Conservation (phyloP, 2,329 filamentous ascomycete genomes). For the Aspergillus hiratsukae region DNA sequence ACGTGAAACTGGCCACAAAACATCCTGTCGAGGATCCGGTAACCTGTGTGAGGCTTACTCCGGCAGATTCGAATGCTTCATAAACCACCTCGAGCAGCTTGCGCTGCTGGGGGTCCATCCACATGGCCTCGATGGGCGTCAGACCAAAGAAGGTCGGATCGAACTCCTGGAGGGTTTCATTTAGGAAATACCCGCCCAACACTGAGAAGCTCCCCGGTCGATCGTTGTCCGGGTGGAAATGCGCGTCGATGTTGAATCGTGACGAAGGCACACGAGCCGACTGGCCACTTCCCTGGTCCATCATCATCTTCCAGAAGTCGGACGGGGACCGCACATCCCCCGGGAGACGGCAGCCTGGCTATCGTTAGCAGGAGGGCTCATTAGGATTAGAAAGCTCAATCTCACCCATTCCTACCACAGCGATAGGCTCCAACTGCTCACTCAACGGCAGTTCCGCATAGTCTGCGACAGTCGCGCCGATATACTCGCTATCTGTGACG, state of each 20-base stretch:
- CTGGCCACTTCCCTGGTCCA: slow-evolving; percentile 7
- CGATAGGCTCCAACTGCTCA: background rate
- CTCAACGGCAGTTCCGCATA: background rate
- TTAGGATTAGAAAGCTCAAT: background rate
- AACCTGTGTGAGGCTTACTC: slow-evolving; percentile 12
- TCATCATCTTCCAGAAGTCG: slow-evolving; percentile 17
- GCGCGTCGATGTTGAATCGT: slow-evolving; percentile 14
- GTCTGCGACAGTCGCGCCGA: background rate
- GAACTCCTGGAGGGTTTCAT: slow-evolving; percentile 13
- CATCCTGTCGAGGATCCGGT: slow-evolving; percentile 15
- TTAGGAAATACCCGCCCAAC: slow-evolving; percentile 7
- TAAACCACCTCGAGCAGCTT: slow-evolving; percentile 23
- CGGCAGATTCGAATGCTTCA: slow-evolving; percentile 22
- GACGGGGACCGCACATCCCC: slow-evolving; percentile 12
- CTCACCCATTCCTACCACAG: slow-evolving; percentile 16
- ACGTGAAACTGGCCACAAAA: slow-evolving; percentile 14
- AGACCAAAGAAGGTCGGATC: slow-evolving; percentile 20
- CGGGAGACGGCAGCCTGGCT: slow-evolving; percentile 12
- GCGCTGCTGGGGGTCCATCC: slow-evolving; percentile 25
- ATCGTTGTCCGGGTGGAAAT: slow-evolving; percentile 5
- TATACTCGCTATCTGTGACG: background rate
- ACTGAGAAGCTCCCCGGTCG: slow-evolving; percentile 12
- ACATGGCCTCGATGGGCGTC: slow-evolving; percentile 11
- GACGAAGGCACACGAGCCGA: slow-evolving; percentile 4
- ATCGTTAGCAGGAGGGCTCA: background rate